phyloP scores from a whole-genome alignment of 768 basidiomycete species.

The Agrocybe chaxingu region DNA sequence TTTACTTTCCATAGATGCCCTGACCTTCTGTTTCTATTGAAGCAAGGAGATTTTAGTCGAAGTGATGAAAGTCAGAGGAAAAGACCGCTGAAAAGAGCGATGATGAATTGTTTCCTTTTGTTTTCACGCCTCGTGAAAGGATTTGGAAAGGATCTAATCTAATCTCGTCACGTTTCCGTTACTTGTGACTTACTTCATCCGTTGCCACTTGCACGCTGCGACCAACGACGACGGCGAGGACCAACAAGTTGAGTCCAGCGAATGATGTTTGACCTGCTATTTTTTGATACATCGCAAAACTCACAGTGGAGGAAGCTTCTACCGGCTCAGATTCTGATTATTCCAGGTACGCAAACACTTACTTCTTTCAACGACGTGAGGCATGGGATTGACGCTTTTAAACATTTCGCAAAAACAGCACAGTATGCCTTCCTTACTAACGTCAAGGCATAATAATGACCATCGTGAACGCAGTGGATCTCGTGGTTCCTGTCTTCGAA shows the following conservation, averaged over 20 bases:
- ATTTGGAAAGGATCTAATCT: constrained; percentile 7
- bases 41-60: too few species aligned
- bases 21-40: too few species aligned
- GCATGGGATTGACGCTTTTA: constrained; percentile 8
- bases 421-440: constrained; percentile 25
- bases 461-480: constrained; percentile 69
- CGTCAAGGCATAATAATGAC: constrained; percentile 1
- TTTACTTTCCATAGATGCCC: too few species aligned
- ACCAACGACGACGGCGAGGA: neutral
- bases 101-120: too few species aligned
- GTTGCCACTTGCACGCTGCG: neutral
- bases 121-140: too few species aligned
- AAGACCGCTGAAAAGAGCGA: too few species aligned
- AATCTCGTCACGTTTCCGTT: constrained; percentile 9
- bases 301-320: constrained; percentile 77
- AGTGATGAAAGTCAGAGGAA: too few species aligned
- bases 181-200: neutral
- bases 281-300: neutral
- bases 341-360: constrained; percentile 70
- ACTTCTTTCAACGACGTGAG: constrained; percentile 7
- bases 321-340: constrained; percentile 96
- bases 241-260: constrained; percentile 16
- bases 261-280: neutral
- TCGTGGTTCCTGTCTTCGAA: constrained; percentile 97
- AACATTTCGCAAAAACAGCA: constrained; percentile 22